Conservation (phyloP, 495 filamentous ascomycete species). For the Patellaria atrata region DNA sequence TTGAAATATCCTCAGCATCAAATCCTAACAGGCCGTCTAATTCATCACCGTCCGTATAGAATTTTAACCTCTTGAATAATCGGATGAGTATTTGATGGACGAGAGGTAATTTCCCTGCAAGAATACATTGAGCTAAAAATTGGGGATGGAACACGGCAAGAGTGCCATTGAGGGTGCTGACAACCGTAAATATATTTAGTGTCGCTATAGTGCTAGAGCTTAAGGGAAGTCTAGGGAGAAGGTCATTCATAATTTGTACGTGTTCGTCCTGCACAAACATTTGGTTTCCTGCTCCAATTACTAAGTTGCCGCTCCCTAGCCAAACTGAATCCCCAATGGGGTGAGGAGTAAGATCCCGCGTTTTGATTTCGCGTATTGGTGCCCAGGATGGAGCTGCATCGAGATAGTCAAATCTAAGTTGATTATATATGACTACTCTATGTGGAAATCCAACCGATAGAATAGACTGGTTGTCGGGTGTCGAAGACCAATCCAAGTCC, state of each 20-base stretch:
- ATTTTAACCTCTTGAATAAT: slow-evolving; percentile 68
- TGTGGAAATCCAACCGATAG: slow-evolving; percentile 84
- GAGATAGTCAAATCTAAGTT: slow-evolving; percentile 88
- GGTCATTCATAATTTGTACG: slow-evolving; percentile 47
- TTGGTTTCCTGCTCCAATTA: slow-evolving; percentile 84
- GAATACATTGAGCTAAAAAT: slow-evolving; percentile 76
- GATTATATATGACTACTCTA: slow-evolving; percentile 68
- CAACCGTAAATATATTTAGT: slow-evolving; percentile 63
- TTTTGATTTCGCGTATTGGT: slow-evolving; percentile 65
- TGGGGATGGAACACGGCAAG: slow-evolving; percentile 90
- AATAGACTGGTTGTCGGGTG: slow-evolving; percentile 80
- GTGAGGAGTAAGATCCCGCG: slow-evolving; percentile 70
- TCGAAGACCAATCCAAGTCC: slow-evolving; percentile 91
- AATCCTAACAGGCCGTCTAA: slow-evolving; percentile 71
- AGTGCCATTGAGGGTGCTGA: slow-evolving; percentile 71
- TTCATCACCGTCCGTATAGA: slow-evolving; percentile 65
- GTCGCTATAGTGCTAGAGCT: slow-evolving; percentile 36
- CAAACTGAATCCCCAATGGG: slow-evolving; percentile 89
- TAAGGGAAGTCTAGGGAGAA: slow-evolving; percentile 49
- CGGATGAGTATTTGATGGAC: slow-evolving; percentile 63
- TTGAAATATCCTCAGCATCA: slow-evolving; percentile 52
- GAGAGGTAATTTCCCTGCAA: slow-evolving; percentile 58
- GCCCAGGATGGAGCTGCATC: slow-evolving; percentile 87
- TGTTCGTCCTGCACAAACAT: slow-evolving; percentile 74
- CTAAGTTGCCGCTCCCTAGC: slow-evolving; percentile 68